These are phyloP conservation scores for Drosera capensis DNA, from an alignment of 148 eudicot species.

Conservation along the genomic window DNA sequence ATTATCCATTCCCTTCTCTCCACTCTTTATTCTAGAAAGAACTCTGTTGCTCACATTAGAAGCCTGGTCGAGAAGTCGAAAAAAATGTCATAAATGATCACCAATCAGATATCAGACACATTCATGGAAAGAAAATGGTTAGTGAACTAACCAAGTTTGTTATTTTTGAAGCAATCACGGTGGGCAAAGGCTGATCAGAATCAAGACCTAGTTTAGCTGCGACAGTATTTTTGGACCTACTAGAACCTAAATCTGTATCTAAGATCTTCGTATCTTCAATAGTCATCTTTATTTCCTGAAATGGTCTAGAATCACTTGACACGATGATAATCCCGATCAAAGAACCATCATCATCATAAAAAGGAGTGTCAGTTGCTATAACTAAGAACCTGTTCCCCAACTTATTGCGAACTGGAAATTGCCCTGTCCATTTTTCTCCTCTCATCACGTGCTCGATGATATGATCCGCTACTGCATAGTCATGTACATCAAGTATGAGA, in stretches of 20 bases:
- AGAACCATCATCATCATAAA: slow-evolving; percentile 64
- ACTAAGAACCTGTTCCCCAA: slow-evolving; percentile 36
- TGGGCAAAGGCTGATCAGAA: slow-evolving; percentile 88
- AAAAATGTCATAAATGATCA: slow-evolving; percentile 16
- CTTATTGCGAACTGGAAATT: slow-evolving; percentile 58
- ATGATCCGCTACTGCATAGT: slow-evolving; percentile 26
- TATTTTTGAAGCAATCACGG: slow-evolving; percentile 70
- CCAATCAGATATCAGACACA: slow-evolving; percentile 1
- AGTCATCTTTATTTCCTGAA: slow-evolving; percentile 23
- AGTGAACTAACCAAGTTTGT: slow-evolving; percentile 60
- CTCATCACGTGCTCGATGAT: slow-evolving; percentile 29
- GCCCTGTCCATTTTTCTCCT: slow-evolving; percentile 89
- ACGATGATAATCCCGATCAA: slow-evolving; percentile 67
- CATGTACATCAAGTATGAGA: slow-evolving; percentile 37
- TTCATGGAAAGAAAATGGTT: slow-evolving; percentile 6
- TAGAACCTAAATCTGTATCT: slow-evolving; percentile 24
- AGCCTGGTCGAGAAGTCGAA: slow-evolving; percentile 41
- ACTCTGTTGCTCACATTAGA: slow-evolving; percentile 89
- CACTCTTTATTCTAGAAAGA: slow-evolving; percentile 62
- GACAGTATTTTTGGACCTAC: slow-evolving; percentile 28
- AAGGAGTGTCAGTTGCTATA: slow-evolving; percentile 59
- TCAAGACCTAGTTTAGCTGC: slow-evolving; percentile 72
- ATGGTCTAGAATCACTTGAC: slow-evolving; percentile 45
- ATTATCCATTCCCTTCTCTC: slow-evolving; percentile 29
- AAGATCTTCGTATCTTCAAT: slow-evolving; percentile 11